Base-by-base conservation (phyloP, 2,329 filamentous ascomycete species). In the Epichloe glyceriae region DNA sequence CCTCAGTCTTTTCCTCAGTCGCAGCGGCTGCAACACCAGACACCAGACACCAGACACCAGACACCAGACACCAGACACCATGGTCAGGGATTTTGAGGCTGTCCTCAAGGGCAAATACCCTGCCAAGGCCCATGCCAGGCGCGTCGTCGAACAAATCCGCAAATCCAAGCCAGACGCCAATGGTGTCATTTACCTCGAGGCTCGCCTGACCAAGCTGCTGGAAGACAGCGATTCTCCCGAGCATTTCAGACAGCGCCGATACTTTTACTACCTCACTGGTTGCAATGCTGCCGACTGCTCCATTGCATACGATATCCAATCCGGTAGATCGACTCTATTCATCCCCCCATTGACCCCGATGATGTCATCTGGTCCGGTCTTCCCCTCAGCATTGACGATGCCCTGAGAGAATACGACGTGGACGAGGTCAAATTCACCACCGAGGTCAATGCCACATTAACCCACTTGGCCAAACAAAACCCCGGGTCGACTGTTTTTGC, bases 181-280 rank as follows among this genome's bases (percentile, higher is more conserved):
- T 34, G 90, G 89, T 46, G 75, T 91, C 17, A 76, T 98, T 52
- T 98, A 96, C 64, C 75, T 97, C 44, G 91, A 97, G 72, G 86
- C 83, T 50, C 86, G 90, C 62, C 81, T 84, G 66, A 88, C 83
- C 55, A 82, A 79, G 63, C 74, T 95, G 67, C 79, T 87, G 45
- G 91, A 97, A 69, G 91, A 98, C 66, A 91, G 88, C 62, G 93
- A 97, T 67, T 82, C 86, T 62, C 76, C 83, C 7, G 79, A 82
- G 61, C 88, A 82, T 22, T 96, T 95, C 58, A 89, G 88, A 57
- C 90, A 96, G 70, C 86, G 90, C 55, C 84, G 93, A 50, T 87
- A 82, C 67, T 98, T 98, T 72, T 96, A 86, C 78, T 98, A 98
- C 69, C 75, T 97, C 43, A 91, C 88, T 22, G 93, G 93, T 59